Evolutionary conservation across 345 rosid genomes (phyloP), one percentile per base, ranked within the genome.

Genomic region (Noccaea bulbosa): DNA sequence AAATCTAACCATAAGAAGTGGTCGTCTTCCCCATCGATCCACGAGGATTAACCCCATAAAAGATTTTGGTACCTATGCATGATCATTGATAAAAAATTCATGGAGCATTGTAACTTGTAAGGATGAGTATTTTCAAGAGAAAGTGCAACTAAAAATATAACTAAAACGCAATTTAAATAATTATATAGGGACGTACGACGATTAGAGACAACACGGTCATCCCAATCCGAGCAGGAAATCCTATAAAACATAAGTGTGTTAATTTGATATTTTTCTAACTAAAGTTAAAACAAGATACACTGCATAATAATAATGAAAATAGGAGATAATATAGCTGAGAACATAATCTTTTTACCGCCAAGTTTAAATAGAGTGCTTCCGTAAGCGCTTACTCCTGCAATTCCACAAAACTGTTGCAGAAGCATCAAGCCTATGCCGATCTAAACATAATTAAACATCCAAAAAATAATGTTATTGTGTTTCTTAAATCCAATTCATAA

Each of bases 371-470:
- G 76, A 49, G 69, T 58, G 34, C 75, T 61, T 4, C 83, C 75
- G 75, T 86, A 90, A 71, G 65, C 81, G 39, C 46, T 14, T 51
- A 86, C 1, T 2, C 81, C 88, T 46, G 62, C 72, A 47, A 14
- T 59, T 33, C 96, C 96, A 62, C 80, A 82, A 4, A 87, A 72
- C 65, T 86, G 88, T 51, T 87, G 91, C 16, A 87, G 72, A 16
- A 86, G 60, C 91, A 90, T 81, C 50, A 87, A 68, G 30, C 93
- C 96, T 35, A 83, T 68, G 12, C 86, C 90, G 16, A 82, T 73
- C 96, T 90, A 39, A 22, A 59, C 38, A 44, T 34, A 67, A 43
- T 41, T 51, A 7, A 20, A 38, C 38, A 54, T 17, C 20, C 0
- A 40, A 49, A 24, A 7, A 54, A 27, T 12, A 3, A n/a, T 17